Base-by-base conservation (phyloP, 2,329 filamentous ascomycete genomes). In the Xylaria sp. region DNA sequence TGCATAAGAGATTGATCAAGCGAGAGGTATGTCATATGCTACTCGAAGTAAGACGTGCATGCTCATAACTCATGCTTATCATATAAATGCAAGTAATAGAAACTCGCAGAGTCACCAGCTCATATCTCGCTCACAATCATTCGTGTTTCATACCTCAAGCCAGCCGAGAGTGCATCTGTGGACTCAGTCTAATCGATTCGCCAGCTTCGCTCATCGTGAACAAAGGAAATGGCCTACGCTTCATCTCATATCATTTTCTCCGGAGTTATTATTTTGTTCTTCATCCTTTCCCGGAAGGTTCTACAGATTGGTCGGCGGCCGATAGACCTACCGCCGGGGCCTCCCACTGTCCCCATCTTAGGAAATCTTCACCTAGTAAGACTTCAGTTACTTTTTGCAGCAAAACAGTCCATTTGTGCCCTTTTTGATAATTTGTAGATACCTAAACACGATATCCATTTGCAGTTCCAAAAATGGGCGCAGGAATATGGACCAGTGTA, bases 401-500 rank as follows among this genome's bases (percentile, higher is more conserved):
- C 12, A 44, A 44, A 13, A 18, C 13, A 18, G 4, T 15, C 15
- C 15, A 18, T 44, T 44, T 18, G 13, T 44, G 15, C 18, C 12
- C 13, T 4, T 44, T 13, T 44, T 44, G 41, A 44, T 44, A 0
- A 15, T 18, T 44, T 44, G 13, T 46, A 81, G 73, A 83, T 86
- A 72, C 84, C 84, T 0, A 74, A 73, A 0, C 62, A 76, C 1
- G 74, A 84, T 51, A 73, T 75, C 0, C 82, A 85, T 66, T 68
- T 83, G 0, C 82, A 86, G 61, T 85, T 86, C 54, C 74, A 83
- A 39, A 82, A 84, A 70, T 87, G 86, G 86, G 83, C 85, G 0
- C 70, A 82, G 8, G 78, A 86, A 71, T 87, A 87, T 58, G 64
- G 70, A 1, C 83, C 84, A 0, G 74, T 88, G 0, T 87, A 84